Base-by-base conservation (phyloP, 352 stramenopile species). In the Phytophthora lateralis region DNA sequence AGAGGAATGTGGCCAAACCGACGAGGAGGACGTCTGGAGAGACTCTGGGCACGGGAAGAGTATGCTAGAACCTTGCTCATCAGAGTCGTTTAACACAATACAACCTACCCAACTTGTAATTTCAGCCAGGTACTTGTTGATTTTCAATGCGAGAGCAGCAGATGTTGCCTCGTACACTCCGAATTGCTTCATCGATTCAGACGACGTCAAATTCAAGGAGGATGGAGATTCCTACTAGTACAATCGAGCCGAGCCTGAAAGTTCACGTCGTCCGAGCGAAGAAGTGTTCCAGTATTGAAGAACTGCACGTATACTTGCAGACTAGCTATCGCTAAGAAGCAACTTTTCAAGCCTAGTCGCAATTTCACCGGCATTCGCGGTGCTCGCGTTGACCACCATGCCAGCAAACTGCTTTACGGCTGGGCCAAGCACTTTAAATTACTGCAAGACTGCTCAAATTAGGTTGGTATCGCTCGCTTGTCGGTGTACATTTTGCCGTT, bases 301-400 rank as follows among this genome's bases (percentile, higher is more conserved):
- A 24, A 24, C 21, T 24, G 3, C 21, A 24, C 21, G n/a, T 24
- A 24, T 24, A 24, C 21, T 24, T 24, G 21, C 21, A 1, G 21
- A 3, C 21, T 24, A 24, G 21, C 21, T 24, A 24, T 24, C 21
- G 21, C 21, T 24, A 15, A 27, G 9, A 9, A 45, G 8, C 12
- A 37, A n/a, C 11, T 35, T 60, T 35, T 51, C 38, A 12, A 60
- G 41, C 18, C 12, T 26, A 6, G n/a, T 20, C n/a, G 50, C 38
- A 11, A 58, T 49, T 35, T 47, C 17, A 17, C 12, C 27, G 4
- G 27, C 27, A 44, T 58, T 44, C 15, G 39, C 17, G 5, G 17
- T 20, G 15, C 37, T 44, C 18, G 18, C 18, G 18, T 58, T 17
- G 2, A 58, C 32, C 27, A 58, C 14, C 15, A 41, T 2, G 9